Evolutionary conservation across 2,329 filamentous ascomycete genomes (phyloP).

Genomic region (Mycosphaerella sp.): DNA sequence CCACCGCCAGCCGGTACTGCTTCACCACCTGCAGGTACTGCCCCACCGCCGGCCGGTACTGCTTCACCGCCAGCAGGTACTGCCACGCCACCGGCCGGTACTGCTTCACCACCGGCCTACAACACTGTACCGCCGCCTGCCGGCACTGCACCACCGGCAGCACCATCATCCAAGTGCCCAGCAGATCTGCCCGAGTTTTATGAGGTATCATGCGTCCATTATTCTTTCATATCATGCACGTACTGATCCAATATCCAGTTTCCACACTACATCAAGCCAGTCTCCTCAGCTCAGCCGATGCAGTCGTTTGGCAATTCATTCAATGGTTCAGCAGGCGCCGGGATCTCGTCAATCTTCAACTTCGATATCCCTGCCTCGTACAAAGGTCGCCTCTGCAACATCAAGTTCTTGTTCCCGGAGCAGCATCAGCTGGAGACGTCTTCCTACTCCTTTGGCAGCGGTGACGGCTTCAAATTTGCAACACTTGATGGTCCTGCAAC

Average conservation of each 20-base stretch:
- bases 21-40: not conserved
- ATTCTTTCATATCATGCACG: not conserved
- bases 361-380: slow-evolving; percentile 57
- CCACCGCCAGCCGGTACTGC: not conserved
- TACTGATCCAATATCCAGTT: slow-evolving; percentile 30
- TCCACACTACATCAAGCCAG: slow-evolving; percentile 58
- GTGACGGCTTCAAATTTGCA: slow-evolving; percentile 20
- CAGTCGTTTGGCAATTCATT: slow-evolving; percentile 50
- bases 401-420: slow-evolving; percentile 60
- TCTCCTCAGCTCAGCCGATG: slow-evolving; percentile 51
- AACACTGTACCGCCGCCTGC: no score
- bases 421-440: slow-evolving; percentile 55
- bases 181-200: slow-evolving; percentile 12
- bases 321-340: slow-evolving; percentile 51
- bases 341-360: slow-evolving; percentile 58
- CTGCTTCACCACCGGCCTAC: not conserved
- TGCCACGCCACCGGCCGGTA: not conserved
- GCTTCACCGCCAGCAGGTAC: not conserved
- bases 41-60: not conserved
- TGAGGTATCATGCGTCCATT: slow-evolving; percentile 1
- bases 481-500: slow-evolving; percentile 45
- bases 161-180: slow-evolving; percentile 4
- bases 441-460: slow-evolving; percentile 44
- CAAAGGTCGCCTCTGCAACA: slow-evolving; percentile 51
- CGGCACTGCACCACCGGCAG: not conserved